Base-by-base conservation (phyloP, 2,329 filamentous ascomycete species). In the Colletotrichum karsti region DNA sequence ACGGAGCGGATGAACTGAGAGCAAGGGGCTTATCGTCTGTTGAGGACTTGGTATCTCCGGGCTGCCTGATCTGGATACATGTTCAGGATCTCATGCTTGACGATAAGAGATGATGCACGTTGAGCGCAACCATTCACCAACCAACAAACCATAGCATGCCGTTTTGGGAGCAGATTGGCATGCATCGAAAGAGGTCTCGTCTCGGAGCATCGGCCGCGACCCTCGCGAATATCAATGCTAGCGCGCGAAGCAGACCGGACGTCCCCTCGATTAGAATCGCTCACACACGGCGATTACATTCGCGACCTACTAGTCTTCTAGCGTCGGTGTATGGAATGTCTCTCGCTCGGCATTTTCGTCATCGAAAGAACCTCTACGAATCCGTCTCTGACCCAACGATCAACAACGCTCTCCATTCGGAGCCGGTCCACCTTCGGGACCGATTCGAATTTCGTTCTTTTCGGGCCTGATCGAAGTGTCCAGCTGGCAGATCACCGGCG, bases 61-160 rank as follows among this genome's bases (percentile, higher is more conserved):
- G 51, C 65, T 64, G 26, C 65, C 60, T 22, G 28, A 58, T 68
- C 37, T 46, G 53, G 65, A 55, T 22, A 10, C 6, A 37, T 35
- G 44, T 37, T 20, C n/a, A 60, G 33, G 20, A 58, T 33, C 39
- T 48, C 26, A 46, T 26, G 54, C 28, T 28, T 13, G n/a, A 4
- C 22, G 58, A 62, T 62, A 54, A 62, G 58, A 53, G 57, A 30
- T 24, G 9, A 58, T 44, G 39, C 39, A 57, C n/a, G 26, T 42
- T 35, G 54, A 44, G 28, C 28, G 46, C 46, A 50, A 50, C 46
- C 46, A 26, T 15, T 50, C 46, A 50, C 46, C 8, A 30, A 50
- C 26, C 18, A 28, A 26, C 35, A 30, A 58, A 58, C 55, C 24
- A 42, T 10, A 41, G 35, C 15, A 50, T 42, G 57, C 30, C 24